Percentiles rank a stretch among this genome's conserved stretches.
Conservation (phyloP, 2,329 filamentous ascomycete species). For the Sarocladiaceae sp. region DNA sequence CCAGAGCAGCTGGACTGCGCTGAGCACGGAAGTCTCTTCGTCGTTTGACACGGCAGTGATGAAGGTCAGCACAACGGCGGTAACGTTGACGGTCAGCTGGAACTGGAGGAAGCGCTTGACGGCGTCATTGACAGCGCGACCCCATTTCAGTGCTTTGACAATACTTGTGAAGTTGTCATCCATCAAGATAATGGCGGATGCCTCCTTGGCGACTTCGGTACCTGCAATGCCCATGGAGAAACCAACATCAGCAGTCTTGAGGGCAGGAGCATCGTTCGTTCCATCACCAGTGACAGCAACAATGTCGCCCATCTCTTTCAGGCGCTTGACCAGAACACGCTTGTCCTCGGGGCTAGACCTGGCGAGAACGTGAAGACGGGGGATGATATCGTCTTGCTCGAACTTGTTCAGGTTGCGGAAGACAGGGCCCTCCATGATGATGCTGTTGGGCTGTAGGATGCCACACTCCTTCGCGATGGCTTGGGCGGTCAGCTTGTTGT, state of each 20-base stretch:
- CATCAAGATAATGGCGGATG: constrained; percentile 80
- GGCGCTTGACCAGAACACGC: constrained; percentile 61
- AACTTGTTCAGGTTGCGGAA: constrained; percentile 65
- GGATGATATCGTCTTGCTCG: constrained; percentile 62
- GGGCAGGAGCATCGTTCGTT: constrained; percentile 75
- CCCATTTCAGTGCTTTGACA: constrained; percentile 77
- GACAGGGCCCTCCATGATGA: constrained; percentile 72
- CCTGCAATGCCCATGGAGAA: constrained; percentile 83
- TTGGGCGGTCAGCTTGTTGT: constrained; percentile 73
- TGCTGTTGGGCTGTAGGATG: constrained; percentile 60
- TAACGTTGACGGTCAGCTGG: constrained; percentile 85
- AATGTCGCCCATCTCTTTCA: constrained; percentile 68
- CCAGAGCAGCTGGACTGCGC: constrained; percentile 88
- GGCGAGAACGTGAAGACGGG: constrained; percentile 63
- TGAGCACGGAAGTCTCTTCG: constrained; percentile 69
- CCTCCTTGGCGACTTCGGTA: constrained; percentile 79
- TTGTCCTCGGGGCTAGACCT: constrained; percentile 74
- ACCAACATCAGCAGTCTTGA: constrained; percentile 75
- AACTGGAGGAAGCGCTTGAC: constrained; percentile 73
- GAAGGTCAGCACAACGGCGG: constrained; percentile 81
- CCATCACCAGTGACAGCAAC: constrained; percentile 80
- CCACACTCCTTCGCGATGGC: constrained; percentile 75
- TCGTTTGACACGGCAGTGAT: constrained; percentile 72
- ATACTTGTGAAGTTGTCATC: constrained; percentile 86
- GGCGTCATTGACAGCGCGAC: constrained; percentile 68